These are phyloP conservation scores for Hysterangium stoloniferum DNA, from an alignment of 768 basidiomycete genomes.

Conservation along the genomic window DNA sequence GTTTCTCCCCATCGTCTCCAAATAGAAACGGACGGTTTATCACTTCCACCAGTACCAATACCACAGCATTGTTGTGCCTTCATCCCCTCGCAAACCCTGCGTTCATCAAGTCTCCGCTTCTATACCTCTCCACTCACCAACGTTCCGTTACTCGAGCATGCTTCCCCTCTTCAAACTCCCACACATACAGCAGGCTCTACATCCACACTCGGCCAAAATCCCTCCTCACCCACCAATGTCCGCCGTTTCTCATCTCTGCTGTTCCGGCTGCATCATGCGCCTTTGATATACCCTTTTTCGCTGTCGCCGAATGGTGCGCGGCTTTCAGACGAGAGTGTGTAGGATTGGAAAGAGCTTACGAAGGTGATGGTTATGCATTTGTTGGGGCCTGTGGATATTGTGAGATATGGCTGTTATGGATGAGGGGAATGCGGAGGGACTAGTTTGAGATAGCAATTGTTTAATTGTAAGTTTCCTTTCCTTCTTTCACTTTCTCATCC, in stretches of 20 bases:
- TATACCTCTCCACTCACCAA: constrained; percentile 14
- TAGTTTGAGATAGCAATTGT: constrained; percentile 87
- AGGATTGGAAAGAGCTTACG: constrained; percentile 73
- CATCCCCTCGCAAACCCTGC: constrained; percentile 34
- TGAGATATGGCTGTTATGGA: constrained; percentile 86
- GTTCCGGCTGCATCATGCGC: constrained; percentile 63
- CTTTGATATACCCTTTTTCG: constrained; percentile 72
- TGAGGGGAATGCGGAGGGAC: constrained; percentile 74
- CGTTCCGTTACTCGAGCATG: constrained; percentile 3
- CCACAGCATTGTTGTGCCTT: too few species aligned
- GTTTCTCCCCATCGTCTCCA: not conserved
- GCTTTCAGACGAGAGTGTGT: constrained; percentile 72
- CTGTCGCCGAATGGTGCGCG: constrained; percentile 83
- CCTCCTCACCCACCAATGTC: not conserved
- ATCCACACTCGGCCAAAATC: not conserved
- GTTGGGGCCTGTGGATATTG: constrained; percentile 72
- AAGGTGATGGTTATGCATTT: constrained; percentile 55
- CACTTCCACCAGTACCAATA: too few species aligned
- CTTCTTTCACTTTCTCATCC: not conserved
- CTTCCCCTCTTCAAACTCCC: constrained; percentile 12
- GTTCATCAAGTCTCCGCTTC: constrained; percentile 24
- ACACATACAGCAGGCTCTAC: constrained; percentile 2
- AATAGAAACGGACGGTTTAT: too few species aligned
- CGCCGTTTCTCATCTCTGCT: constrained; percentile 57
- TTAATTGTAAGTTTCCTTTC: constrained; percentile 52